Base-by-base conservation (phyloP, 805 yeast genomes). In the Yamadazyma akitaensis region DNA sequence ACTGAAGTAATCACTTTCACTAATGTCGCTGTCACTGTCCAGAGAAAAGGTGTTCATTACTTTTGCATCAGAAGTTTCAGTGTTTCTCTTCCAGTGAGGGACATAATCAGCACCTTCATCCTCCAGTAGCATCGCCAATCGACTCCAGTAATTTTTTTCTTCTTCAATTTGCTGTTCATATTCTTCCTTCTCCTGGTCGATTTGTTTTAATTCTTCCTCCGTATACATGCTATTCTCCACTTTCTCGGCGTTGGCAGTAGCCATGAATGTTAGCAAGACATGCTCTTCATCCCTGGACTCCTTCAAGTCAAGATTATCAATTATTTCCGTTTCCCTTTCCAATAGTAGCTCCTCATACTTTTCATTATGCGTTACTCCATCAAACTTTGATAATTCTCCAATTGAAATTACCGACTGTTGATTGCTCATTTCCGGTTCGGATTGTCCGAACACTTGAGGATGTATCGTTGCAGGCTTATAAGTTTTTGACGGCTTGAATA, bases 241-340 rank as follows among this genome's bases (percentile, higher is more conserved):
- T 17, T 41, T 19, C 19, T 37, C 46, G 12, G 40, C 26, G 16
- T 55, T 40, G 13, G 35, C 47, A 2, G 58, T 55, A 8, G 51
- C 40, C 28, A 58, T 45, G 31, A 46, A 45, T 3, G 59, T 56
- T 6, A 60, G 47, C 14, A 60, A 32, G 3, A 49, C 46, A 45
- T 58, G 61, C 44, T 60, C 62, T 26, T 60, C 48, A 11, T 46
- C 46, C 16, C 34, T 42, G 14, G 56, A 49, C 25, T 51, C 49
- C 18, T 11, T 17, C 16, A 33, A 14, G 35, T 60, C 64, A 16
- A 17, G 34, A 5, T 43, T 33, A 7, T 58, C 58, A 26, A 58
- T 42, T 1, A 35, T 9, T 13, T 34, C 42, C 4, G 49, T 45
- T 39, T 58, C 58, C 26, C 33, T 17, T 21, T 41, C 37, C 30